Evolutionary conservation across 2,329 filamentous ascomycete genomes (phyloP), one percentile per base, ranked within the genome.

Genomic region (Alternaria atra): DNA sequence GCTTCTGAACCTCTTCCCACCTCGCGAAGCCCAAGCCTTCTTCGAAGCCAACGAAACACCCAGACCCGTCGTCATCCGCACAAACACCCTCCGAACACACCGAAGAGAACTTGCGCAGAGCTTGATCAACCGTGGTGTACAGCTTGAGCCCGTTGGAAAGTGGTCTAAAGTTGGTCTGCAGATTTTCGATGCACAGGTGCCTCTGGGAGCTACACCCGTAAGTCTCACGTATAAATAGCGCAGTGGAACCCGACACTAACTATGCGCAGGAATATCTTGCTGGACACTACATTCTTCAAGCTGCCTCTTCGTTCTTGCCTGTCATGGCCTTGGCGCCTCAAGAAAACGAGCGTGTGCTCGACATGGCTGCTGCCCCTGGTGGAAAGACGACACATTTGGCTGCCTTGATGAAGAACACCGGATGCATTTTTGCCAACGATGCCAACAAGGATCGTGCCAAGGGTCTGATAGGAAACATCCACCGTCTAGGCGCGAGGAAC

Each of bases 91-190:
- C 60, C 91, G 93, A 70, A 90, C 89, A 15, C 88, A 89, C 72
- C 84, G 89, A 68, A 82, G 89, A 68, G 94, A 97, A 65, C 90
- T 99, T 17, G 95, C 95, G 9, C 94, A 97, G 79, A 87, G 94
- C 1, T 86, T 97, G 61, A 97, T 97, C 84, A 97, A 97, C 82
- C 91, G 94, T 66, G 95, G 95, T 66, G 95, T 99, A 50, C 96
- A 94, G 13, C 87, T 99, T 39, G 94, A 99, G 80, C 95, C 95
- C 2, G 93, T 99, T 17, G 95, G 95, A 63, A 98, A 98, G 80
- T 99, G 95, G 95, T 95, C 91, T 70, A 99, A 99, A 83, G 93
- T 99, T 65, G 95, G 95, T 48, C 86, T 99, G 40, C 95, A 99
- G 79, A 89, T 99, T 61, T 99, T 99, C 78, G 95, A 99, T 80